Evolutionary conservation across 345 rosid genomes (phyloP), one percentile per base, ranked within the genome.

Genomic region (Dipteronia sinensis): DNA sequence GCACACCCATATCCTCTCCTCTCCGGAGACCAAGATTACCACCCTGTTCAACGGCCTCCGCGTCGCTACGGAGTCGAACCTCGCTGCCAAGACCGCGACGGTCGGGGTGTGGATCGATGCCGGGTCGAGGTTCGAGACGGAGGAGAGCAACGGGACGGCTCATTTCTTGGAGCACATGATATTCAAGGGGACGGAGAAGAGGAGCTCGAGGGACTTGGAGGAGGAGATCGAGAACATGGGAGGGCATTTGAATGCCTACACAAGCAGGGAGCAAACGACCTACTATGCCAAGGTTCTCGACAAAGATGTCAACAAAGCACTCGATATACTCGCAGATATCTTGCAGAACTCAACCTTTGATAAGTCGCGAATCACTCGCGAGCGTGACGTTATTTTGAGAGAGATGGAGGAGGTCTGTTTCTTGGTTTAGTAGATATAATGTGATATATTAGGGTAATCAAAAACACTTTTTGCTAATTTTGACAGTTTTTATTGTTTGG

Each of bases 81-180:
- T 94, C 7, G 83, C 98, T 6, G 74, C 88, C 1, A 92, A 84
- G 73, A 88, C 98, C 0, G 97, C 98, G 16, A 92, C 98, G 2
- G 98, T 97, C 16, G 99, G 99, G 20, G 98, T 94, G 17, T 97
- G 98, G 98, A 94, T 97, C 78, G 99, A 97, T 64, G 95, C 98
- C 2, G 99, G 99, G 73, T 94, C 99, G 16, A 75, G 99, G 46
- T 97, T 89, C 23, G 99, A 97, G 89, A 87, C 94, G 5, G 97
- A 93, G 0, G 90, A 88, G 78, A 90, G 93, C 4, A 97, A 94
- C 15, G 99, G 99, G 1, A 93, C 98, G 1, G 97, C 98, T 17
- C 99, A 94, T 75, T 97, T 97, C 68, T 77, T 97, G 82, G 99
- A 97, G 90, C 99, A 93, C 83, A 91, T 97, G 98, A 94, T 97